These are phyloP conservation scores for Cryptosporidium xiaoi DNA, from an alignment of 169 alveolate genomes.

Conservation along the genomic window DNA sequence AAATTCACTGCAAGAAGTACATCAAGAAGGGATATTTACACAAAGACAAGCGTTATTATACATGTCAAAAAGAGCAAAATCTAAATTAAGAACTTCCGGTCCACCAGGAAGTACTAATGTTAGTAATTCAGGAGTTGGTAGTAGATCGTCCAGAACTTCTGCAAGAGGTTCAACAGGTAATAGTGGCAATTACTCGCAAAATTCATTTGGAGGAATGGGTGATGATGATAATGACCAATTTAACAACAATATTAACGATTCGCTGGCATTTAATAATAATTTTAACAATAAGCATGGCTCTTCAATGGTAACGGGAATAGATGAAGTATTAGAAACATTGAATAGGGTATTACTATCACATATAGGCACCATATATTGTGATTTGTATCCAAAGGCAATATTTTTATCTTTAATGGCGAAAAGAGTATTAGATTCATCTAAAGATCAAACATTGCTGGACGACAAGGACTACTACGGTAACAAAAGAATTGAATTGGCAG, in stretches of 20 bases:
- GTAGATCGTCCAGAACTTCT: not conserved
- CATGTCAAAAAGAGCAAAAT: slow-evolving; percentile 88
- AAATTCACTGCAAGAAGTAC: slow-evolving; percentile 86
- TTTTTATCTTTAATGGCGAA: slow-evolving; percentile 96
- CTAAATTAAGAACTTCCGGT: slow-evolving; percentile 81
- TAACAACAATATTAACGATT: not conserved
- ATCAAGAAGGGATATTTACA: slow-evolving; percentile 84
- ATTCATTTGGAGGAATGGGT: not conserved
- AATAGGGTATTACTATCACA: slow-evolving; percentile 92
- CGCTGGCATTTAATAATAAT: not conserved
- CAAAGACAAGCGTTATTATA: slow-evolving; percentile 90
- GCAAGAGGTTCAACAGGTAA: slow-evolving; percentile 23
- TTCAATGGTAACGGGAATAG: slow-evolving; percentile 76
- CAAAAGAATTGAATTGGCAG: slow-evolving; percentile 99
- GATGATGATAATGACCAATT: slow-evolving; percentile 5
- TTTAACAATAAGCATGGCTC: not conserved
- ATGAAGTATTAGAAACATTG: slow-evolving; percentile 94
- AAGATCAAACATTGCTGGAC: slow-evolving; percentile 92
- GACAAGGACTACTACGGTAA: slow-evolving; percentile 99
- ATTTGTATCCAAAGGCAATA: slow-evolving; percentile 90
- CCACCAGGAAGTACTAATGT: too few relatives aligned
- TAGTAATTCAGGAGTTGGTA: slow-evolving; percentile 84
- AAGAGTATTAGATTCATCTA: slow-evolving; percentile 94
- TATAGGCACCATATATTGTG: slow-evolving; percentile 84
- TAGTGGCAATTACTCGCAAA: not conserved